Percentiles rank a stretch among this genome's conserved stretches.
Conservation (phyloP, 176 grass and related monocot species). For the Oryza rufipogon region DNA sequence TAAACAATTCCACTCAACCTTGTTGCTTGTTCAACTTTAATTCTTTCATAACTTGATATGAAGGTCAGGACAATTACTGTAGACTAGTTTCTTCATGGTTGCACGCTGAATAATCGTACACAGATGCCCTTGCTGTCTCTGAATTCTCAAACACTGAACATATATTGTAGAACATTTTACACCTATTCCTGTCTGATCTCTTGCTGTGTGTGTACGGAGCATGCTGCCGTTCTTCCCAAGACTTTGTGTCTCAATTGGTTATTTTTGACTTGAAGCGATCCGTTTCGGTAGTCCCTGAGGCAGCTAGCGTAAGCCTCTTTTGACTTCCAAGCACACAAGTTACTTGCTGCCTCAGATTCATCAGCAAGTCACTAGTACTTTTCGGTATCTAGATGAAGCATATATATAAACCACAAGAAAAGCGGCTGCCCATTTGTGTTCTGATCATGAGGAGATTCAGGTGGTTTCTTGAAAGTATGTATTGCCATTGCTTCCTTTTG, state of each 20-base stretch:
- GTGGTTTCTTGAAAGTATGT: slow-evolving; percentile 36
- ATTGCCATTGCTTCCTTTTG: slow-evolving; percentile 9
- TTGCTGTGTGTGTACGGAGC: slow-evolving; percentile 29
- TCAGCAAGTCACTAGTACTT: slow-evolving; percentile 8
- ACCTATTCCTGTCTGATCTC: not conserved
- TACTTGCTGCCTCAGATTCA: slow-evolving; percentile 33
- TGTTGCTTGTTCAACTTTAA: slow-evolving; percentile 28
- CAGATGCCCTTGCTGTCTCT: not conserved
- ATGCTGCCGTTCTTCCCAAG: slow-evolving; percentile 27
- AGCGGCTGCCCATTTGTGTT: not conserved
- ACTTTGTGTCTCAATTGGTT: slow-evolving; percentile 35
- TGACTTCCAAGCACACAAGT: slow-evolving; percentile 34
- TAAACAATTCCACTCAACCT: not conserved
- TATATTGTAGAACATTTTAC: not conserved
- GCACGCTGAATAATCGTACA: not conserved
- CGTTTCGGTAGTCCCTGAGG: slow-evolving; percentile 25
- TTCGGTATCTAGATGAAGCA: not conserved
- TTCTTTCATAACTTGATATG: slow-evolving; percentile 4
- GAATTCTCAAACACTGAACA: not conserved
- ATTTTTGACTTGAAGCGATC: slow-evolving; percentile 44
- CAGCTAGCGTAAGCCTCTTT: slow-evolving; percentile 30
- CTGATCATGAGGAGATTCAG: slow-evolving; percentile 4
- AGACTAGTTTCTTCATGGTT: not conserved
- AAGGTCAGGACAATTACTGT: not conserved
- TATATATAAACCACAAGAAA: slow-evolving; percentile 25